Conservation (phyloP, 1,284 basidiomycete species). For the Athelia sp. region DNA sequence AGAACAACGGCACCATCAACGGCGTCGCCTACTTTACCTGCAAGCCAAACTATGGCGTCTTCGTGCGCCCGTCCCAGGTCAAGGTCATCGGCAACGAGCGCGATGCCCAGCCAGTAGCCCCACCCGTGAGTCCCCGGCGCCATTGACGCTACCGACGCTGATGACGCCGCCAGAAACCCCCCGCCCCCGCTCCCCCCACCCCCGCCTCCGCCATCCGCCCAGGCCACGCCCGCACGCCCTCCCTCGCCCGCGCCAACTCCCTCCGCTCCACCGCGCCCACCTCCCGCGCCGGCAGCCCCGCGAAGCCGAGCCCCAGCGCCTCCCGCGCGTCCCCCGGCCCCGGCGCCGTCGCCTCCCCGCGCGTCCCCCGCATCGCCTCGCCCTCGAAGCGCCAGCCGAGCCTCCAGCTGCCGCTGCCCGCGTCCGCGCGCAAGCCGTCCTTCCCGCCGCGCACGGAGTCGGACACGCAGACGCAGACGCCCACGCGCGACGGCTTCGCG, state of each 20-base stretch:
- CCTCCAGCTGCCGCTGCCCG: constrained; percentile 18
- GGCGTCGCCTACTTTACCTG: constrained; percentile 86
- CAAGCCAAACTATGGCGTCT: constrained; percentile 77
- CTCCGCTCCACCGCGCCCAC: constrained; percentile 31
- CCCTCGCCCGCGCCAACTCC: constrained; percentile 29
- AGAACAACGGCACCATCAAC: constrained; percentile 92
- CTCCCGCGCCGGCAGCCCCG: constrained; percentile 38
- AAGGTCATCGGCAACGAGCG: constrained; percentile 47
- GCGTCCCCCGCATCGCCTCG: constrained; percentile 15
- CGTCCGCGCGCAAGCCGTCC: constrained; percentile 6
- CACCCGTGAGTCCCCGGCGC: not conserved
- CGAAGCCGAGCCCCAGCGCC: constrained; percentile 20
- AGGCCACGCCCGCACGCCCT: constrained; percentile 30
- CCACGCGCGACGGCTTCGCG: not conserved
- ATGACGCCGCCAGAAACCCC: not conserved
- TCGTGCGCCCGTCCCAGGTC: constrained; percentile 87
- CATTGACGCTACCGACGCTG: not conserved
- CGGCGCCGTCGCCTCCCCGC: constrained; percentile 11
- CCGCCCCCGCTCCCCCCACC: too few relatives aligned
- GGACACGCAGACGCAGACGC: not conserved
- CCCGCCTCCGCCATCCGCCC: constrained; percentile 17
- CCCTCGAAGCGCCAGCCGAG: constrained; percentile 17
- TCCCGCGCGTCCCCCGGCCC: constrained; percentile 6
- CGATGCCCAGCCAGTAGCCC: constrained; percentile 28
- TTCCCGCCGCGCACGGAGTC: not conserved